phyloP scores from a whole-genome alignment of 805 yeast genomes.

The Pichia exigua region DNA sequence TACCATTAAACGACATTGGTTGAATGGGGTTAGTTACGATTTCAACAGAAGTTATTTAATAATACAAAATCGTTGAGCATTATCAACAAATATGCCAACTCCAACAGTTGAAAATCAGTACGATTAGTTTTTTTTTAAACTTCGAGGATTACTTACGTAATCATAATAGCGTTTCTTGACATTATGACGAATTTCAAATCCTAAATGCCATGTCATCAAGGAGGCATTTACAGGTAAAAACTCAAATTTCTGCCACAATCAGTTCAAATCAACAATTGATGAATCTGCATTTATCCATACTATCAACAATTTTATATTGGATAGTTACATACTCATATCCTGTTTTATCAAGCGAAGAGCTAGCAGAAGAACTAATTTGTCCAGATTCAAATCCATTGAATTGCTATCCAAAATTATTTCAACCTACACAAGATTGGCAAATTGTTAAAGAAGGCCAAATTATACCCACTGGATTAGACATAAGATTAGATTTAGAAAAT shows the following conservation, averaged over 20 bases:
- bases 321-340: neutral
- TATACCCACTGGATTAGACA: slow-evolving; percentile 74
- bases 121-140: neutral
- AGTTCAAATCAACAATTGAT: neutral
- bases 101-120: neutral
- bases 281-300: neutral
- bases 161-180: neutral
- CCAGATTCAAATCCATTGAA: slow-evolving; percentile 35
- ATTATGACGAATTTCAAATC: too few relatives aligned
- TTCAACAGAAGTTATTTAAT: neutral
- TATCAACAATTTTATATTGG: neutral
- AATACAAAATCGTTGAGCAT: neutral
- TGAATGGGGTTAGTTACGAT: neutral
- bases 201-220: neutral
- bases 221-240: too few relatives aligned
- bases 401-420: slow-evolving; percentile 60
- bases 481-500: slow-evolving; percentile 67
- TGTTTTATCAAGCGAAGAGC: neutral
- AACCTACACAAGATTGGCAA: slow-evolving; percentile 65
- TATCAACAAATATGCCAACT: neutral
- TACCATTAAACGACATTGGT: slow-evolving; percentile 5
- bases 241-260: neutral
- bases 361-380: slow-evolving; percentile 28
- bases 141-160: neutral
- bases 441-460: slow-evolving; percentile 60